A percentile compares a stretch with the other conserved stretches of the same genome.
Evolutionary conservation across 805 yeast species (phyloP).

Genomic region (Ogataea trehaloabstinens): DNA sequence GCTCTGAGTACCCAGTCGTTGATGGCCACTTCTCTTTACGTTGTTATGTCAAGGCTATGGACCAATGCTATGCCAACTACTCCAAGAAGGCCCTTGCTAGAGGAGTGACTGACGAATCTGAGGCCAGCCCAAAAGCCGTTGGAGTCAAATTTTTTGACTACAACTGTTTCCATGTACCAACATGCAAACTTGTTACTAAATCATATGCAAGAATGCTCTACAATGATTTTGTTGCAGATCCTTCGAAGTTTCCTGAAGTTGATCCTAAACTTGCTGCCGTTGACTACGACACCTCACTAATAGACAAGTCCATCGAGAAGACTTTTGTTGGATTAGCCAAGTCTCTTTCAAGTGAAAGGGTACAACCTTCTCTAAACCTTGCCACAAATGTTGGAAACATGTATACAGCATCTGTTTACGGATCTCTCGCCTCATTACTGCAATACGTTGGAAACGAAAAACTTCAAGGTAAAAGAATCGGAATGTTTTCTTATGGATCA

Average conservation of each 20-base stretch:
- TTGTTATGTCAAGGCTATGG: conserved; percentile 93
- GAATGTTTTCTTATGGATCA: conserved; percentile 95
- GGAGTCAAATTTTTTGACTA: conserved; percentile 82
- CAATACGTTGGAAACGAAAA: conserved; percentile 70
- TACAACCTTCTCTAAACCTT: conserved; percentile 75
- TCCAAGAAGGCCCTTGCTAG: conserved; percentile 66
- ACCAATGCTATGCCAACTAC: conserved; percentile 79
- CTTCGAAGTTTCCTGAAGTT: conserved; percentile 57
- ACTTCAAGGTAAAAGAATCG: conserved; percentile 81
- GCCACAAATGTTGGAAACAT: conserved; percentile 98
- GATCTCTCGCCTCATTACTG: conserved; percentile 79
- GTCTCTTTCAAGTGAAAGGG: conserved; percentile 62
- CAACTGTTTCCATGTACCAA: conserved; percentile 97
- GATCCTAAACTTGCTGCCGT: conserved; percentile 49
- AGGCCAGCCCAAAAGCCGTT: conserved; percentile 52
- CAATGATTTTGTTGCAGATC: conserved; percentile 79
- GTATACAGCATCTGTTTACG: conserved; percentile 93
- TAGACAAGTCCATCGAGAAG: conserved; percentile 82
- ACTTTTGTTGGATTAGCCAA: conserved; percentile 76
- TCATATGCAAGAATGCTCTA: conserved; percentile 88
- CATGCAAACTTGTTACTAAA: conserved; percentile 91
- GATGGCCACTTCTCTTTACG: conserved; percentile 95
- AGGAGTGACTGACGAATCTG: conserved; percentile 41
- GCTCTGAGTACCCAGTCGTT: conserved; percentile 93
- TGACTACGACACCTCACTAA: conserved; percentile 73